A percentile compares a stretch with the other conserved stretches of the same genome.
Conservation (phyloP, 305 asterid genomes). For the Fraxinus xanthoxyloides region DNA sequence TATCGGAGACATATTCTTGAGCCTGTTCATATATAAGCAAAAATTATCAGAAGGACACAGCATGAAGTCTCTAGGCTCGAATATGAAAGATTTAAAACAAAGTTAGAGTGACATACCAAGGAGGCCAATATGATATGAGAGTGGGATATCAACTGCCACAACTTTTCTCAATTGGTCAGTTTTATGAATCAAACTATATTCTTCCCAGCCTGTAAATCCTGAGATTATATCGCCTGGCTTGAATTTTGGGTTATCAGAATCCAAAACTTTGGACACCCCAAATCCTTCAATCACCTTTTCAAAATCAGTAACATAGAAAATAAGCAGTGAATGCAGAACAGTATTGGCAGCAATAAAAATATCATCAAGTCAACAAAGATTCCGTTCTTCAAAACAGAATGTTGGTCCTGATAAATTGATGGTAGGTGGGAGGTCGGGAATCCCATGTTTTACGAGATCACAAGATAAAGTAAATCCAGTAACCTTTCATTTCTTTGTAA, state of each 20-base stretch:
- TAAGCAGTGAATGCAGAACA: neutral
- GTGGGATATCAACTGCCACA: conserved; percentile 53
- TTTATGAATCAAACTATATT: conserved; percentile 61
- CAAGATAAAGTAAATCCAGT: neutral
- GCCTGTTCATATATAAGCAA: neutral
- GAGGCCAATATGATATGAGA: conserved; percentile 72
- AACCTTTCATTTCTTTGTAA: neutral
- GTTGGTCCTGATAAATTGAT: neutral
- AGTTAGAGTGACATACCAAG: conserved; percentile 49
- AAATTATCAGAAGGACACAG: neutral
- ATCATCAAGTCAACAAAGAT: neutral
- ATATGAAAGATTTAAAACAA: neutral
- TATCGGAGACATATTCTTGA: neutral
- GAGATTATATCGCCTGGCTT: conserved; percentile 70
- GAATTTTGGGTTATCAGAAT: conserved; percentile 63
- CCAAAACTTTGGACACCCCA: conserved; percentile 70
- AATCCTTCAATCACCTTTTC: conserved; percentile 73
- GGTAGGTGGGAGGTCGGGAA: neutral
- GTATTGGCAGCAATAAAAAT: neutral
- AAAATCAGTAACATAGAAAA: conserved; percentile 2
- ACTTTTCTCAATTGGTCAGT: conserved; percentile 60
- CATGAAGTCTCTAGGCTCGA: neutral
- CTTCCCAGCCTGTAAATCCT: conserved; percentile 90
- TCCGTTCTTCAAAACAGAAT: neutral
- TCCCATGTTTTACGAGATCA: neutral